Evolutionary conservation across 2,329 filamentous ascomycete species (phyloP).

Genomic region (Malbranchea cinnamomea): DNA sequence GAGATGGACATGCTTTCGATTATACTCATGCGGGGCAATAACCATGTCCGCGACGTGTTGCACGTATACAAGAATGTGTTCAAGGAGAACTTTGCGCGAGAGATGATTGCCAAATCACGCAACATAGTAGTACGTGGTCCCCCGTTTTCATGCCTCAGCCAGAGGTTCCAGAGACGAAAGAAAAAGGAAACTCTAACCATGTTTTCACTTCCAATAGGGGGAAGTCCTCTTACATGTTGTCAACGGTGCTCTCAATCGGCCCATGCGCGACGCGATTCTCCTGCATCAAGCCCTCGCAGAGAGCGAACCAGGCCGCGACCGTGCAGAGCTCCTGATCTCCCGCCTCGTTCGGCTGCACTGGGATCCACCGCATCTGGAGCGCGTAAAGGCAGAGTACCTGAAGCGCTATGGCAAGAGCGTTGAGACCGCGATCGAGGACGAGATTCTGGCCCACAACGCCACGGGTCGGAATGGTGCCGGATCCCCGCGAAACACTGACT

Average conservation of each 20-base stretch:
- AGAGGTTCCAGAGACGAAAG: slow-evolving; percentile 2
- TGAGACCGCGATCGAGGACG: slow-evolving; percentile 63
- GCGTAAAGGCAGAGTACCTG: slow-evolving; percentile 65
- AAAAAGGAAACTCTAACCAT: slow-evolving; percentile 5
- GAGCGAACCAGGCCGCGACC: slow-evolving; percentile 53
- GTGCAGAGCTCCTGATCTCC: slow-evolving; percentile 76
- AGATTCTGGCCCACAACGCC: slow-evolving; percentile 55
- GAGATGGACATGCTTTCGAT: slow-evolving; percentile 80
- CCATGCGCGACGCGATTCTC: slow-evolving; percentile 80
- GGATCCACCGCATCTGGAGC: slow-evolving; percentile 69
- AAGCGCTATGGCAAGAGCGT: slow-evolving; percentile 62
- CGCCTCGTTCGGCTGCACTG: slow-evolving; percentile 82
- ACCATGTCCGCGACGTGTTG: slow-evolving; percentile 67
- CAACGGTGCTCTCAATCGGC: slow-evolving; percentile 91
- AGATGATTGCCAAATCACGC: slow-evolving; percentile 73
- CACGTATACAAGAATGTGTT: slow-evolving; percentile 60
- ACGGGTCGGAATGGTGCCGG: slow-evolving; percentile 16
- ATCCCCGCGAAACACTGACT: slow-evolving; percentile 36
- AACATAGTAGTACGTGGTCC: slow-evolving; percentile 72
- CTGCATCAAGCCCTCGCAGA: slow-evolving; percentile 77
- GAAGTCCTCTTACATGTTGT: slow-evolving; percentile 90
- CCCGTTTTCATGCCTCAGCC: slow-evolving; percentile 1
- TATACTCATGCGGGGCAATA: slow-evolving; percentile 64
- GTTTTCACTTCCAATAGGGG: slow-evolving; percentile 41
- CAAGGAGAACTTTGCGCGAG: slow-evolving; percentile 68